These are phyloP conservation scores for Avicennia marina DNA, from an alignment of 257 asterid species.

Conservation along the genomic window DNA sequence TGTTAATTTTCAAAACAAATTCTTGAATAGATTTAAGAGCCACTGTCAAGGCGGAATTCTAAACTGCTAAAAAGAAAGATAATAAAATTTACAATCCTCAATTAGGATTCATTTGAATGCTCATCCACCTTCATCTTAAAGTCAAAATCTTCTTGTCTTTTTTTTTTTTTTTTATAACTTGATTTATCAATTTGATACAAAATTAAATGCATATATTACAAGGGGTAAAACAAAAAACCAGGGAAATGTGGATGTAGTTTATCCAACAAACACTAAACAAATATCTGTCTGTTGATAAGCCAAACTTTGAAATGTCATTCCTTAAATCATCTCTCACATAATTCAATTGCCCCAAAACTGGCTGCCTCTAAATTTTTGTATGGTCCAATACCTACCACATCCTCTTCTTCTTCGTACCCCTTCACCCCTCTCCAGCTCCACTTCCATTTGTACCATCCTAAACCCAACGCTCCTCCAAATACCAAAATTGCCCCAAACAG, in stretches of 20 bases:
- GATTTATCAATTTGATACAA: background rate
- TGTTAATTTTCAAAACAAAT: too few relatives aligned
- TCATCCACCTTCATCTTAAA: too few relatives aligned
- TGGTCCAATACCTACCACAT: conserved; percentile 60
- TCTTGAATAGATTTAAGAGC: too few relatives aligned
- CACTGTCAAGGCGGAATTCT: too few relatives aligned
- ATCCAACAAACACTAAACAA: conserved; percentile 20
- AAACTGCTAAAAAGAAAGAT: too few relatives aligned
- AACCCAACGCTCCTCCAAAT: conserved; percentile 43
- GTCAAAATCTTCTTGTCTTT: too few relatives aligned
- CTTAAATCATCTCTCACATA: conserved; percentile 67
- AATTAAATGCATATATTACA: conserved; percentile 9
- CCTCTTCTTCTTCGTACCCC: conserved; percentile 48
- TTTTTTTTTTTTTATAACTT: too few relatives aligned
- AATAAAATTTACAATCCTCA: too few relatives aligned
- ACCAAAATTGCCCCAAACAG: conserved; percentile 53
- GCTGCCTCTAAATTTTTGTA: conserved; percentile 84
- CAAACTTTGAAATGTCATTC: conserved; percentile 41
- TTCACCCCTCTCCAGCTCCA: conserved; percentile 48
- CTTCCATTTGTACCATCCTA: conserved; percentile 45
- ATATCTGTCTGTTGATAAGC: conserved; percentile 15
- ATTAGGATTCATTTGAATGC: too few relatives aligned
- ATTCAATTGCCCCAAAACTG: conserved; percentile 85
- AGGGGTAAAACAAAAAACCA: background rate
- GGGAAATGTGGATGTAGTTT: conserved; percentile 10